Base-by-base conservation (phyloP, 2,329 filamentous ascomycete genomes). In the Colletotrichum navitas region DNA sequence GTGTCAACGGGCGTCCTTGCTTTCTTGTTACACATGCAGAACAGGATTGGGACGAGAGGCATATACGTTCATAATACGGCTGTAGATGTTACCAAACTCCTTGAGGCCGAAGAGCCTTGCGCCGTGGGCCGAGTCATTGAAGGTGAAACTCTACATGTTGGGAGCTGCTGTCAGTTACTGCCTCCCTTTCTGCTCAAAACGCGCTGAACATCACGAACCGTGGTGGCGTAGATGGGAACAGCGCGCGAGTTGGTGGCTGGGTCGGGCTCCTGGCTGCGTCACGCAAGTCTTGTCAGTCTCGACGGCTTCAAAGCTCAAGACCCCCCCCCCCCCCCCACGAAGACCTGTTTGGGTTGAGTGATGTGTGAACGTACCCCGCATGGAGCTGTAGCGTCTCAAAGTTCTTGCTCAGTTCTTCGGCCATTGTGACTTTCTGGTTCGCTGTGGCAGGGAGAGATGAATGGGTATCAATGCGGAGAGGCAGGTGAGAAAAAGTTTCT, bases 21-120 rank as follows among this genome's bases (percentile, higher is more conserved):
- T 36, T 34, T 47, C 21, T 47, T 47, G 14, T 51, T 24, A 32
- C n/a, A n/a, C 21, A 14, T 51, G 11, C 24, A 39, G 11, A 16
- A 12, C 24, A 29, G 7, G 24, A n/a, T 26, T 10, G 8, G 41
- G 29, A 16, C 24, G 7, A 24, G 45, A 51, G 34, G 26, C 52
- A 83, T 89, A 79, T 79, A 94, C 93, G 83, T 98, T 98, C 92
- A 93, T 94, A 78, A 99, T 94, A 75, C 96, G 94, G 81, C 92
- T 96, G 88, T 99, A 99, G 82, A 98, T 97, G 85, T 98, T 98
- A 83, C 95, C 96, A 78, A 94, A 93, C 84, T 98, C 94, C 85
- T 98, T 97, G 82, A 99, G 93, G 80, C 94, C 93, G 80, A 99
- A 99, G 52, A 99, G 91, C 81, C 94, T 91, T 67, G 96, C 96